A percentile compares a stretch with the other conserved stretches of the same genome.
Conservation (phyloP, 495 filamentous ascomycete species). For the Penicillium steckii region DNA sequence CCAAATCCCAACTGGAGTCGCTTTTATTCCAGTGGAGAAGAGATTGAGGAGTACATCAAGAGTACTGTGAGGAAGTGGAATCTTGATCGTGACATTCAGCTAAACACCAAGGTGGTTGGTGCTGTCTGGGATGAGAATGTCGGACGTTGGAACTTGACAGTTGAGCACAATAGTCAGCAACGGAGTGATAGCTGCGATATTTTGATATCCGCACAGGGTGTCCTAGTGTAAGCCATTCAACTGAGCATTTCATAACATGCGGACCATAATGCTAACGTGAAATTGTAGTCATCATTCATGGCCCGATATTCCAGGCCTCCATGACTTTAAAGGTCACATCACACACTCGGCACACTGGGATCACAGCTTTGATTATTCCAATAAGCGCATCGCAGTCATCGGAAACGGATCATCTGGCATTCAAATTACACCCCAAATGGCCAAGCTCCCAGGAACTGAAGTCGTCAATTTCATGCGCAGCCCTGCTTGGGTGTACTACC, state of each 20-base stretch:
- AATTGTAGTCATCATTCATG: conserved; percentile 35
- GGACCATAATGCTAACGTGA: not conserved
- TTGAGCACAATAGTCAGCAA: conserved; percentile 19
- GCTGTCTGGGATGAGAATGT: conserved; percentile 47
- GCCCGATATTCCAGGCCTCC: conserved; percentile 49
- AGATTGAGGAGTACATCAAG: conserved; percentile 60
- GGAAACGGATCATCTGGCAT: conserved; percentile 46
- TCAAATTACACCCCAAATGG: conserved; percentile 59
- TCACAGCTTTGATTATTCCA: conserved; percentile 34
- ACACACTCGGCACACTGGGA: conserved; percentile 55
- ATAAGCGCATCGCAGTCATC: conserved; percentile 51
- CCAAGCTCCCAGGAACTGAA: conserved; percentile 19
- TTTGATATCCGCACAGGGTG: conserved; percentile 31
- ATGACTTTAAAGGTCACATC: conserved; percentile 46
- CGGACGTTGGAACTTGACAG: conserved; percentile 30
- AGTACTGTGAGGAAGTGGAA: conserved; percentile 51
- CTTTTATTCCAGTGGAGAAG: conserved; percentile 53
- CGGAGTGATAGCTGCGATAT: conserved; percentile 47
- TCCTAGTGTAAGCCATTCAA: conserved; percentile 19
- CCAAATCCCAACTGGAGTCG: conserved; percentile 59
- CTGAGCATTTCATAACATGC: not conserved
- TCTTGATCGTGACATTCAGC: conserved; percentile 45
- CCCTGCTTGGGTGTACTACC: conserved; percentile 30
- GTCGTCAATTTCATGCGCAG: conserved; percentile 27
- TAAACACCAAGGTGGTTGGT: conserved; percentile 43